Evolutionary conservation across 768 basidiomycete genomes (phyloP).

Genomic region (Suillus variegatus): DNA sequence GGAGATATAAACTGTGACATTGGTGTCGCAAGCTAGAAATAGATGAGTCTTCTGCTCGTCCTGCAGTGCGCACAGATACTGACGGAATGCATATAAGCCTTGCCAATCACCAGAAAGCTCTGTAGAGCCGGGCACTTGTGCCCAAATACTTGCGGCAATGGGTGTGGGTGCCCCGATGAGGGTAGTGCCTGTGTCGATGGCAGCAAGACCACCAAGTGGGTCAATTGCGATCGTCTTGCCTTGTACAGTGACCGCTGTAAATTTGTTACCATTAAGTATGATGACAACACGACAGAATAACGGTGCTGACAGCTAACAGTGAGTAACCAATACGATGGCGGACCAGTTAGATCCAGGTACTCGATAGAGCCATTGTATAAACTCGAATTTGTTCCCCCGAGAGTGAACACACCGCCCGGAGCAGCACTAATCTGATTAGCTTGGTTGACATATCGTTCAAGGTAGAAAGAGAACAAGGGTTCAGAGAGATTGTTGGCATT

Average conservation of each 20-base stretch:
- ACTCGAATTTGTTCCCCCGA: slow-evolving; percentile 64
- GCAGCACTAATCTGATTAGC: slow-evolving; percentile 34
- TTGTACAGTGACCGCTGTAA: slow-evolving; percentile 59
- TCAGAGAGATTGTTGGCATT: slow-evolving; percentile 41
- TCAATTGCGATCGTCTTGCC: slow-evolving; percentile 48
- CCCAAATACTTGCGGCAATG: slow-evolving; percentile 64
- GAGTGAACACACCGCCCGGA: slow-evolving; percentile 69
- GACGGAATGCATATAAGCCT: slow-evolving; percentile 84
- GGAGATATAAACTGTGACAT: slow-evolving; percentile 59
- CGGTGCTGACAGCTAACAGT: slow-evolving; percentile 46
- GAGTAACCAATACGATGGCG: slow-evolving; percentile 62
- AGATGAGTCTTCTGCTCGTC: slow-evolving; percentile 6
- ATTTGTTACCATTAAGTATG: slow-evolving; percentile 4
- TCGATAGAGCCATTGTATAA: slow-evolving; percentile 71
- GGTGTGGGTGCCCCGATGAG: slow-evolving; percentile 82
- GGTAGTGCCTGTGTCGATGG: slow-evolving; percentile 96
- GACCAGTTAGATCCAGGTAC: slow-evolving; percentile 41
- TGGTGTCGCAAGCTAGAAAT: slow-evolving; percentile 68
- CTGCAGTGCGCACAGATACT: slow-evolving; percentile 23
- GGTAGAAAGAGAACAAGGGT: slow-evolving; percentile 66
- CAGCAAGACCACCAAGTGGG: slow-evolving; percentile 50
- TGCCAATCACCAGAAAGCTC: slow-evolving; percentile 43
- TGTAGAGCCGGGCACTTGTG: slow-evolving; percentile 57
- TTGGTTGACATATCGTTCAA: slow-evolving; percentile 51
- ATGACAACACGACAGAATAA: neutral